Base-by-base conservation (phyloP, 2,329 filamentous ascomycete species). In the Fusarium agapanthi region DNA sequence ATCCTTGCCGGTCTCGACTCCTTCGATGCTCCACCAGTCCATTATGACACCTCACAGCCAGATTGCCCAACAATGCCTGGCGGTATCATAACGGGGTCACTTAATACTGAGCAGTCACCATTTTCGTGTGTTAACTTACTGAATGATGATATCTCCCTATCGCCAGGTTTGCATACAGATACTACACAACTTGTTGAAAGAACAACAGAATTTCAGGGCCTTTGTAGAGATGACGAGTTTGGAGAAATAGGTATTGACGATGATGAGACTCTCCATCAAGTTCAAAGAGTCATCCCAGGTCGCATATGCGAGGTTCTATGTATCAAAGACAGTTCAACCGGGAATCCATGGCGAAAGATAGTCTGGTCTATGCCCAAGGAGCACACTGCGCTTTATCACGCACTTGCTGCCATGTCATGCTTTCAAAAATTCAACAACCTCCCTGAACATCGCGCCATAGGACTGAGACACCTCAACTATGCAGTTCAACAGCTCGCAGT, bases 71-170 rank as follows among this genome's bases (percentile, higher is more conserved):
- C 13, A 9, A 3, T 22, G 4, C 7, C 37, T 14, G 20, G 37
- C 13, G 7, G 12, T 22, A 22, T 9, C 4, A 9, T 22, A 22
- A 14, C 7, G 4, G 20, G 20, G 4, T 40, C 37, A 6, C 37
- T 40, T 1, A 14, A 14, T 12, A 40, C 12, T 40, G 37, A 40
- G 6, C 3, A 1, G 7, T 8, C 38, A 14, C 20, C 22, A 0
- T 40, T 22, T 6, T 5, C 20, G 20, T 14, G 20, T 40, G 20
- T 14, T 13, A n/a, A 40, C 20, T 2, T 40, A 22, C 38, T 20
- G 14, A 22, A 22, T 22, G 20, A 40, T 14, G 2, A 40, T 9
- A 14, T 40, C 13, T 14, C 13, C 20, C 4, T 22, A 14, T 22
- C 20, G 13, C 20, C 38, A 40, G 38, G 0, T 22, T 13, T 40